Conservation (phyloP, 305 asterid species). For the Ilex paraguariensis region DNA sequence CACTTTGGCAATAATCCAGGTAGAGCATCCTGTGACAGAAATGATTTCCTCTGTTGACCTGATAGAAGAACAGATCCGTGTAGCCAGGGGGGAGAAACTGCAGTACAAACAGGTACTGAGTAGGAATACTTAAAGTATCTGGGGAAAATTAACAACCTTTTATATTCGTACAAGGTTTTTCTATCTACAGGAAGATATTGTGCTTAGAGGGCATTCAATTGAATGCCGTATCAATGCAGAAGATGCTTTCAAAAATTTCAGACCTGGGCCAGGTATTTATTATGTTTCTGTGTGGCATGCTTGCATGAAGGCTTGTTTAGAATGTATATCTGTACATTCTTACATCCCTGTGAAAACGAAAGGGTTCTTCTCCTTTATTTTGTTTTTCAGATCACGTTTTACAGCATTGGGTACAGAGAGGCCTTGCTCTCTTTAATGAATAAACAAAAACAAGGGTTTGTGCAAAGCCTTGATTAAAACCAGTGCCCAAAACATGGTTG, state of each 20-base stretch:
- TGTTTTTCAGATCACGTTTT: no score
- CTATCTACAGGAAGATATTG: conserved; percentile 70
- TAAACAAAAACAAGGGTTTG: no score
- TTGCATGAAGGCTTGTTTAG: background rate
- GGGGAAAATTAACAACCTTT: conserved; percentile 6
- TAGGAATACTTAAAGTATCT: background rate
- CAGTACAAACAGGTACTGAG: conserved; percentile 57
- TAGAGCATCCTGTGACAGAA: conserved; percentile 99
- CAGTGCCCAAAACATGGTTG: background rate
- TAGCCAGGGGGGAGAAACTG: conserved; percentile 91
- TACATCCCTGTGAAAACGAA: background rate
- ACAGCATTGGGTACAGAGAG: no score
- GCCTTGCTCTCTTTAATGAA: no score
- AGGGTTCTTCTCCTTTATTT: background rate
- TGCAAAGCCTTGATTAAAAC: no score
- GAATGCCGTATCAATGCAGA: conserved; percentile 99
- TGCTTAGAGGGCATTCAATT: conserved; percentile 87
- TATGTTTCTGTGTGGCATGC: background rate
- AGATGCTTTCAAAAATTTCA: conserved; percentile 98
- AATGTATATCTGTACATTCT: no score
- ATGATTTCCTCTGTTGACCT: conserved; percentile 98
- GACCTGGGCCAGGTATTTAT: conserved; percentile 92
- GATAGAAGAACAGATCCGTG: conserved; percentile 93
- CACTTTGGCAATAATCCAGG: conserved; percentile 38
- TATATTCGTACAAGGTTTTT: conserved; percentile 6